Base-by-base conservation (phyloP, 345 rosid species). In the Eucalyptus dawsonii region DNA sequence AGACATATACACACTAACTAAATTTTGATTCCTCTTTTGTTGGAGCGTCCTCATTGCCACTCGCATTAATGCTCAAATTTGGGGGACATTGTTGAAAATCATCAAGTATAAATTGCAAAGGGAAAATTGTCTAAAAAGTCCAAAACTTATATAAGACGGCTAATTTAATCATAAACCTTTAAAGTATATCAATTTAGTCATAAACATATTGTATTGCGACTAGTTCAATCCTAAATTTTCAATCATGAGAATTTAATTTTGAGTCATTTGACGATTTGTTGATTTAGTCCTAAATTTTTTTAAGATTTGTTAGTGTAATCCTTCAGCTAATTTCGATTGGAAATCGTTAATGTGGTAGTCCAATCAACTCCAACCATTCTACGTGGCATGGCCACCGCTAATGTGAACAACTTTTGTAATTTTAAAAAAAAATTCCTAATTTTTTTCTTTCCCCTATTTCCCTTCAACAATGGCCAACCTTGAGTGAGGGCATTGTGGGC, bases 401-500 rank as follows among this genome's bases (percentile, higher is more conserved):
- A 56, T 24, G 13, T 56, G 5, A 4, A 56, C 2, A 25, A 58
- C 5, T 58, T 10, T 58, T 24, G 3, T 24, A 58, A 24, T 24
- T 24, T 54, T 56, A 22, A 3, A 56, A 56, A 24, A 24, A 1
- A 0, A 0, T 53, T 53, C 24, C 24, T 1, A 7, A 17, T 53
- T 19, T 19, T 54, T 53, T 53, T 21, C 10, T 8, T 56, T 22
- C 60, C 60, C 27, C 60, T 56, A 58, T 58, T 58, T 58, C 65
- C 65, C 65, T 58, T 24, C 65, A 9, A 9, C 6, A 5, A 3
- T 25, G 6, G 13, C 6, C 0, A 0, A 58, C 65, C 65, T 58
- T 0, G 29, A 11, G 65, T 2, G 1, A 24, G 29, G 29, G 14
- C 29, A 10, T 58, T 0, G 14, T 5, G 13, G 13, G 3, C 65